Evolutionary conservation across 768 basidiomycete species (phyloP), one percentile per base, ranked within the genome.

Genomic region (Phlebiopsis flavidoalba): DNA sequence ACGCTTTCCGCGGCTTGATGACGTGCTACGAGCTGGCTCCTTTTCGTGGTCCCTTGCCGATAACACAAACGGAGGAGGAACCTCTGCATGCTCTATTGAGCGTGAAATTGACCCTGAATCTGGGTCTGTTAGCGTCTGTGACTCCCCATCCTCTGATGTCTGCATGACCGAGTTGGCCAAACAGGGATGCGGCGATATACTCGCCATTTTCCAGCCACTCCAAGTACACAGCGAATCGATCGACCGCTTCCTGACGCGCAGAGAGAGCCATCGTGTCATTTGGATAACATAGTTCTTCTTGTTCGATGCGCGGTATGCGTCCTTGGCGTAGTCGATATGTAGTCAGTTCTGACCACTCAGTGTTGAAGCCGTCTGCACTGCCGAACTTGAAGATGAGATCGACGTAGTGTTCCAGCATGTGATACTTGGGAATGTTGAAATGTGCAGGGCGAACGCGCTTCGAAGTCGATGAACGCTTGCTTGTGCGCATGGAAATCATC

Each of bases 401-500:
- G 12, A 31, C 22, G 35, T 68, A 67, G n/a, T 71, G 70, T 1
- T 58, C 31, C 0, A 66, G 59, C 15, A 45, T 26, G 31, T 69
- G 64, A 2, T 65, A 15, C 26, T 71, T 71, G 0, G 67, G 68
- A 8, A 71, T 58, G 36, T 62, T 62, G 51, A 59, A 58, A 24
- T 54, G 52, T 21, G 22, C 24, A 15, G 50, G 51, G 21, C n/a
- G 70, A 26, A 0, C 72, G 71, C 21, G 74, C 65, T 1, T 73
- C 71, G 7, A 73, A 63, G 11, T 68, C 61, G 36, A 76, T 59
- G 60, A 80, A 79, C 7, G 75, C 65, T 6, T 66, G 43, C 58
- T 79, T 78, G 63, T 75, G 60, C 1, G 58, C 19, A 58, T 81
- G 79, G 62, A 80, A 82, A 0, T 17, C 8, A 0, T 61, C 12